Percentiles rank a stretch among this genome's conserved stretches.
Conservation (phyloP, 257 asterid genomes). For the Scutellaria minor region DNA sequence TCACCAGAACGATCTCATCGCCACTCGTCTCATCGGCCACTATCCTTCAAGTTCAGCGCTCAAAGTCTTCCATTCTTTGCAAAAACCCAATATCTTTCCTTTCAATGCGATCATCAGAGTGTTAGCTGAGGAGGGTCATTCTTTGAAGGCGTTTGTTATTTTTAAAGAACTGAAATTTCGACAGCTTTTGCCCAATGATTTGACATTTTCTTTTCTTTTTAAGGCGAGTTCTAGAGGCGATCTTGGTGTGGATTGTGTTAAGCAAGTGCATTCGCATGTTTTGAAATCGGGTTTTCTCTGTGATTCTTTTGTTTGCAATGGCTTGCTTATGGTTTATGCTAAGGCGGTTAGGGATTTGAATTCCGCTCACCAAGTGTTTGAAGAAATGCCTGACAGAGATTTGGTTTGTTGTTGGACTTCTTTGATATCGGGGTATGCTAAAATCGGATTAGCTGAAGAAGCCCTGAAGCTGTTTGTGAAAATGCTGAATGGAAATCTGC, state of each 20-base stretch:
- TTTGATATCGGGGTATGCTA: conserved; percentile 76
- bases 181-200: conserved; percentile 53
- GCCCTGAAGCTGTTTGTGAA: conserved; percentile 49
- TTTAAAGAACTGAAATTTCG: conserved; percentile 43
- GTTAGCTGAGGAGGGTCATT: conserved; percentile 62
- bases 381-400: conserved; percentile 63
- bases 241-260: conserved; percentile 36
- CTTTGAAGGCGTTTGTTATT: conserved; percentile 40
- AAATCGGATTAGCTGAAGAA: conserved; percentile 51
- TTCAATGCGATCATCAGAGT: conserved; percentile 74
- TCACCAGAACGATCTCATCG: conserved; percentile 70
- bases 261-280: conserved; percentile 56
- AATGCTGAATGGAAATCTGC: conserved; percentile 56
- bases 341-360: conserved; percentile 50
- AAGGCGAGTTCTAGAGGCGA: conserved; percentile 56
- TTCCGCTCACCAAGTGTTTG: conserved; percentile 64
- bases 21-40: conserved; percentile 83
- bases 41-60: conserved; percentile 58
- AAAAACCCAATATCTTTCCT: conserved; percentile 64
- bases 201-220: conserved; percentile 70
- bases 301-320: conserved; percentile 59
- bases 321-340: conserved; percentile 60
- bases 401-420: conserved; percentile 67
- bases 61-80: conserved; percentile 48
- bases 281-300: conserved; percentile 51